Percentiles rank a stretch among this genome's conserved stretches.
Evolutionary conservation across 2,329 filamentous ascomycete genomes (phyloP).

Genomic region (Akanthomyces dipterigenus): DNA sequence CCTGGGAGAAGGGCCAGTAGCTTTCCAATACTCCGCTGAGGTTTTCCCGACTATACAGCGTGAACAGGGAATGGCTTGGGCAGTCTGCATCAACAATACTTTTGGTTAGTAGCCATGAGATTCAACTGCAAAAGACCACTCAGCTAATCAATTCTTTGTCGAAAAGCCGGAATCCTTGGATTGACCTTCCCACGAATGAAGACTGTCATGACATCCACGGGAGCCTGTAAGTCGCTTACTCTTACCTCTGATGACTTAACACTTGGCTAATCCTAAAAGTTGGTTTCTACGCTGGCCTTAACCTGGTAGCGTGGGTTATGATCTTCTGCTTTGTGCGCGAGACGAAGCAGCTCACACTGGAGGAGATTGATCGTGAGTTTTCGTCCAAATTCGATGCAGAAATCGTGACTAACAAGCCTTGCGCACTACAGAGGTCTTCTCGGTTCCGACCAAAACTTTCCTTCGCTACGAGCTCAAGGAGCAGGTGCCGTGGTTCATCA

Average conservation of each 20-base stretch:
- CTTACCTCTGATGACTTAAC: accelerated
- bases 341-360: slow-evolving; percentile 40
- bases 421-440: slow-evolving; percentile 24
- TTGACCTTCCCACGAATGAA: slow-evolving; percentile 46
- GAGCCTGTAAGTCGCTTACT: slow-evolving; percentile 21
- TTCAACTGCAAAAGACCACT: background rate
- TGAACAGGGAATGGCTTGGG: slow-evolving; percentile 61
- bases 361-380: slow-evolving; percentile 28
- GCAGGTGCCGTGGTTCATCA: slow-evolving; percentile 31
- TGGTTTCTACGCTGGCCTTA: slow-evolving; percentile 38
- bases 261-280: slow-evolving; percentile 13
- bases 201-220: slow-evolving; percentile 25
- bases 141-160: background rate
- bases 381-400: no score
- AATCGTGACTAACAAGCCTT: background rate
- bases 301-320: slow-evolving; percentile 35
- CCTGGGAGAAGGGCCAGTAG: slow-evolving; percentile 53
- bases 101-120: slow-evolving; percentile 16
- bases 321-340: slow-evolving; percentile 42
- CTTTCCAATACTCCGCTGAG: slow-evolving; percentile 59
- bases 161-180: slow-evolving; percentile 40
- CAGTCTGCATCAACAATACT: slow-evolving; percentile 36
- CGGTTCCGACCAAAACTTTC: slow-evolving; percentile 25
- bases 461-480: slow-evolving; percentile 26
- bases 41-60: slow-evolving; percentile 61